Evolutionary conservation across 2,329 filamentous ascomycete genomes (phyloP).

Genomic region (Trichoderma sp.): DNA sequence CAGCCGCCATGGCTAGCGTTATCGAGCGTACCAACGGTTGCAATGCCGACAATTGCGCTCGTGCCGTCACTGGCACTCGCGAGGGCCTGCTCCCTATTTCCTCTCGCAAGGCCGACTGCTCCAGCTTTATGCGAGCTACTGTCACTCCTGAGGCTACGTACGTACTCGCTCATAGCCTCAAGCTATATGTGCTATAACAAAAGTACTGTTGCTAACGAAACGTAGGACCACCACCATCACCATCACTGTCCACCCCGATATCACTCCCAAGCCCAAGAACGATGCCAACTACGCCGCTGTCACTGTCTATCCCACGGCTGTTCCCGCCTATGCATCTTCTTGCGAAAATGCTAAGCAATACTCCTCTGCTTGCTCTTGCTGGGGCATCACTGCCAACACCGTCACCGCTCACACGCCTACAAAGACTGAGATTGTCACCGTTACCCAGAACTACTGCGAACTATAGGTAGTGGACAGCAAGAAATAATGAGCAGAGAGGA

Average conservation of each 20-base stretch:
- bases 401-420: slow-evolving; percentile 44
- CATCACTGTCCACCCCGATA: slow-evolving; percentile 40
- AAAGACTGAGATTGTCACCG: slow-evolving; percentile 45
- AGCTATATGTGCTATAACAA: neutral
- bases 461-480: slow-evolving; percentile 28
- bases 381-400: slow-evolving; percentile 44
- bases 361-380: slow-evolving; percentile 49
- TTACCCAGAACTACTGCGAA: slow-evolving; percentile 46
- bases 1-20: slow-evolving; percentile 40
- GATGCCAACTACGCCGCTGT: slow-evolving; percentile 37
- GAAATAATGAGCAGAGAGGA: neutral
- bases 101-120: slow-evolving; percentile 44
- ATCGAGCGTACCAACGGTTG: slow-evolving; percentile 39
- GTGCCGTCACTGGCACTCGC: slow-evolving; percentile 48
- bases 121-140: slow-evolving; percentile 44
- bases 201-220: neutral
- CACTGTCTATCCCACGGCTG: slow-evolving; percentile 36
- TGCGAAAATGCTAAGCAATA: slow-evolving; percentile 40
- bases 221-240: slow-evolving; percentile 42
- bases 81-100: slow-evolving; percentile 39
- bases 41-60: slow-evolving; percentile 50
- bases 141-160: slow-evolving; percentile 46
- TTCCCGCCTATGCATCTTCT: slow-evolving; percentile 46
- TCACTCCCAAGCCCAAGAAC: slow-evolving; percentile 32
- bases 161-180: slow-evolving; percentile 25